phyloP scores from a whole-genome alignment of 2,329 filamentous ascomycete species.

The Colletotrichum zoysiae region DNA sequence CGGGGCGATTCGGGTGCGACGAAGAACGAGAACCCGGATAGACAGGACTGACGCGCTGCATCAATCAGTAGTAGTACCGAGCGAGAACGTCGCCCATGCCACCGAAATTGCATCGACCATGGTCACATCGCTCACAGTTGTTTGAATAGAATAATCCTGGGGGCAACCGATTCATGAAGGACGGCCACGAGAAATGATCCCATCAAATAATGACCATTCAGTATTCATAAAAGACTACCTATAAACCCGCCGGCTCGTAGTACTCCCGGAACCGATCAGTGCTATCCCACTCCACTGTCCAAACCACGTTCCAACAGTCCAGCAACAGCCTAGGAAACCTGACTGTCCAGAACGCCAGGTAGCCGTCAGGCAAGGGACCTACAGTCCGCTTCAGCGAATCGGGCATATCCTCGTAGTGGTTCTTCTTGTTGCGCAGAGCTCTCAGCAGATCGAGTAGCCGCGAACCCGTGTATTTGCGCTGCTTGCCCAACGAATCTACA shows the following conservation, averaged over 20 bases:
- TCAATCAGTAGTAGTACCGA: too few species aligned
- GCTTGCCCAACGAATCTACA: constrained; percentile 90
- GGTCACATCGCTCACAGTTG: background rate
- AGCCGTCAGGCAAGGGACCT: constrained; percentile 82
- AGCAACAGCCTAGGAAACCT: constrained; percentile 84
- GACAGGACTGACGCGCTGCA: background rate
- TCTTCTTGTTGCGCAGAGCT: constrained; percentile 94
- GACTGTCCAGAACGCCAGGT: constrained; percentile 85
- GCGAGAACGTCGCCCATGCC: too few species aligned
- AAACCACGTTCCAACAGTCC: constrained; percentile 81
- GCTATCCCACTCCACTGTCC: constrained; percentile 72
- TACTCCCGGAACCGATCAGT: constrained; percentile 79
- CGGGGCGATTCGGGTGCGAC: background rate
- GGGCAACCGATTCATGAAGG: background rate
- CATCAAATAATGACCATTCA: background rate
- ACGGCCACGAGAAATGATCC: background rate
- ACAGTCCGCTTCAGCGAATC: constrained; percentile 78
- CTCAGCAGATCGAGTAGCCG: constrained; percentile 88
- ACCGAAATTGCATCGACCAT: background rate
- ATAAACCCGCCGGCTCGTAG: constrained; percentile 65
- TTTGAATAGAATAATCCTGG: background rate
- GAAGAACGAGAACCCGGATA: background rate
- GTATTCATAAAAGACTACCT: background rate
- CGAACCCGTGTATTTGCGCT: constrained; percentile 91
- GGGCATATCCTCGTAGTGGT: constrained; percentile 97